These are phyloP conservation scores for Cladophialophora bantiana DNA, from an alignment of 2,329 filamentous ascomycete genomes.

Conservation along the genomic window DNA sequence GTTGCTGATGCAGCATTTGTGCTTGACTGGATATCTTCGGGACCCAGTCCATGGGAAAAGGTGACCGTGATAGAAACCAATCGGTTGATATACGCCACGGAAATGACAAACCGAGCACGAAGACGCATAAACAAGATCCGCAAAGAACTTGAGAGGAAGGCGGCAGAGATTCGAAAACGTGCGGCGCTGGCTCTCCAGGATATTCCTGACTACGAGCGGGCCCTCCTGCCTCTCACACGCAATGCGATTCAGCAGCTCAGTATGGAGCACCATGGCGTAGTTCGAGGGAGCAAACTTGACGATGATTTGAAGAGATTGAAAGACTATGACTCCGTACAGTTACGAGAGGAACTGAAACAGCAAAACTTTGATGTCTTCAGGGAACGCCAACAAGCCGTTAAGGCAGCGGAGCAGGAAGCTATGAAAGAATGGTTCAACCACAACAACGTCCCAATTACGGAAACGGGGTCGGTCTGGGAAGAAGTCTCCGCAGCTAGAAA, in stretches of 20 bases:
- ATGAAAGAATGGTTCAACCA: conserved; percentile 30
- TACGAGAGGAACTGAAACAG: conserved; percentile 6
- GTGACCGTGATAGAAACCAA: conserved; percentile 31
- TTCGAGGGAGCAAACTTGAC: conserved; percentile 19
- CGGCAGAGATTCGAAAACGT: conserved; percentile 38
- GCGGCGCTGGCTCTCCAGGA: conserved; percentile 43
- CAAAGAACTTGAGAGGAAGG: conserved; percentile 33
- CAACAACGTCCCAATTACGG: conserved; percentile 21
- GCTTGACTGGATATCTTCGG: conserved; percentile 56
- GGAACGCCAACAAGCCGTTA: conserved; percentile 10
- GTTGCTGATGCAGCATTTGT: conserved; percentile 67
- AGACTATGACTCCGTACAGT: background rate
- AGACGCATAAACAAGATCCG: conserved; percentile 31
- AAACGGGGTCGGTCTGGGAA: conserved; percentile 26
- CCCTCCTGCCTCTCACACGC: conserved; percentile 23
- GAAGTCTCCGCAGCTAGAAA: conserved; percentile 24
- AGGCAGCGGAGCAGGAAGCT: conserved; percentile 26
- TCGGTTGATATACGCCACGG: conserved; percentile 29
- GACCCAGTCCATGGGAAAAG: conserved; percentile 41
- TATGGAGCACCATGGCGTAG: conserved; percentile 29
- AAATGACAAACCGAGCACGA: conserved; percentile 30
- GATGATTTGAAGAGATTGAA: conserved; percentile 20
- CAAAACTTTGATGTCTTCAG: conserved; percentile 7
- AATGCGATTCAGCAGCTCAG: conserved; percentile 31
- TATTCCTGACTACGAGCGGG: conserved; percentile 22